Conservation (phyloP, 768 basidiomycete species). For the Leucocoprinus leucothites region DNA sequence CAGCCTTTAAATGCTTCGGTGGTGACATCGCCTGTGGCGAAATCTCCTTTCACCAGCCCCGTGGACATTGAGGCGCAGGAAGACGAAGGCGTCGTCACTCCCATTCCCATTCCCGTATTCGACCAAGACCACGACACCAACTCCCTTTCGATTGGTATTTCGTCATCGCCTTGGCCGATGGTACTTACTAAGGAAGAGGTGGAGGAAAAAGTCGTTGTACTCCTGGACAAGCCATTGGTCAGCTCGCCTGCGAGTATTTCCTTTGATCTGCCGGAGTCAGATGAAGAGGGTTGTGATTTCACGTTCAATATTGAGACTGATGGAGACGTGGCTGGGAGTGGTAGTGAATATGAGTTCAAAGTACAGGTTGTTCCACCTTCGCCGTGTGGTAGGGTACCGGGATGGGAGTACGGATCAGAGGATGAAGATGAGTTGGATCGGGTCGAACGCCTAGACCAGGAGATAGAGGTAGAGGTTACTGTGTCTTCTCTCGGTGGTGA, state of each 20-base stretch:
- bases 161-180: background rate
- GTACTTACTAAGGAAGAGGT: background rate
- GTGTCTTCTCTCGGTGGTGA: no score
- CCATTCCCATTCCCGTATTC: background rate
- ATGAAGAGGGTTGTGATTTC: background rate
- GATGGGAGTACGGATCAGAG: background rate
- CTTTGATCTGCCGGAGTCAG: background rate
- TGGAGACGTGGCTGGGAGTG: background rate
- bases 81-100: no score
- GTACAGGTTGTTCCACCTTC: background rate
- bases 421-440: background rate
- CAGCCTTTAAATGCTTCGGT: background rate
- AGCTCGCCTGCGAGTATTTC: slow-evolving; percentile 6
- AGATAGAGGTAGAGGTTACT: no score
- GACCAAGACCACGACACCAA: background rate
- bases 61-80: background rate
- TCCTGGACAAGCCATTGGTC: slow-evolving; percentile 9
- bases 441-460: no score
- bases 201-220: slow-evolving; percentile 3
- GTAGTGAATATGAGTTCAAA: background rate
- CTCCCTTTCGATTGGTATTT: background rate
- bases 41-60: background rate
- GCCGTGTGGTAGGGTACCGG: background rate
- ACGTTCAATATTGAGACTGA: slow-evolving; percentile 3
- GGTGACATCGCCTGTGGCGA: background rate